These are phyloP conservation scores for Lentinula aciculospora DNA, from an alignment of 768 basidiomycete genomes.

Conservation along the genomic window DNA sequence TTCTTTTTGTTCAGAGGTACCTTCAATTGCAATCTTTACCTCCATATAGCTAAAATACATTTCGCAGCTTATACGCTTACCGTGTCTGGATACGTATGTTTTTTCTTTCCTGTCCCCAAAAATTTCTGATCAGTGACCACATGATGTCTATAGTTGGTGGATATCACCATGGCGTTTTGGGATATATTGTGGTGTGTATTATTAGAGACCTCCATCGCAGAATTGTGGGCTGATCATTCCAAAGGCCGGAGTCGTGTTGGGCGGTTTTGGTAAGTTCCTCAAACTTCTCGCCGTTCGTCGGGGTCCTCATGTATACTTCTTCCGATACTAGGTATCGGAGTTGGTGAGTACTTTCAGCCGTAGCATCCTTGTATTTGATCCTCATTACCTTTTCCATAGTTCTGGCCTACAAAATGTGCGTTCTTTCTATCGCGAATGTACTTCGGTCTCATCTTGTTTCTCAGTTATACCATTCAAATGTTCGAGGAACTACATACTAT, in stretches of 20 bases:
- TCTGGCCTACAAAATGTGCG: slow-evolving; percentile 32
- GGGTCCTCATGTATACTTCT: not conserved
- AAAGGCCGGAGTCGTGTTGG: slow-evolving; percentile 28
- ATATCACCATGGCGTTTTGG: slow-evolving; percentile 28
- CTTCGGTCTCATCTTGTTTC: not conserved
- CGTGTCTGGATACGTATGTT: slow-evolving; percentile 44
- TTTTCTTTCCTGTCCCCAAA: not conserved
- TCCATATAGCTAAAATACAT: not conserved
- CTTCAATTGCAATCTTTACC: not conserved
- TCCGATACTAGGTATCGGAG: slow-evolving; percentile 23
- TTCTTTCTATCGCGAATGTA: not conserved
- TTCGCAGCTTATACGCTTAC: slow-evolving; percentile 33
- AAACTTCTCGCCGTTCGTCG: not conserved
- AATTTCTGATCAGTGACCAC: not conserved
- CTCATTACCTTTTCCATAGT: slow-evolving; percentile 14
- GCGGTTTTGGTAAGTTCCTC: slow-evolving; percentile 29
- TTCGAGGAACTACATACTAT: slow-evolving; percentile 25
- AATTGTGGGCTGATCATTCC: not conserved
- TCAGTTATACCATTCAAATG: slow-evolving; percentile 24
- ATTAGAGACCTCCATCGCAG: slow-evolving; percentile 4
- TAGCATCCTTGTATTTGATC: not conserved
- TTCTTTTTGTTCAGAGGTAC: slow-evolving; percentile 39
- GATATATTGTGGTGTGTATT: slow-evolving; percentile 28
- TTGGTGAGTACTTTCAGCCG: slow-evolving; percentile 16
- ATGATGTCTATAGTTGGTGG: slow-evolving; percentile 34